Evolutionary conservation across 2,329 filamentous ascomycete species (phyloP).

Genomic region (Pseudopithomyces chartarum): DNA sequence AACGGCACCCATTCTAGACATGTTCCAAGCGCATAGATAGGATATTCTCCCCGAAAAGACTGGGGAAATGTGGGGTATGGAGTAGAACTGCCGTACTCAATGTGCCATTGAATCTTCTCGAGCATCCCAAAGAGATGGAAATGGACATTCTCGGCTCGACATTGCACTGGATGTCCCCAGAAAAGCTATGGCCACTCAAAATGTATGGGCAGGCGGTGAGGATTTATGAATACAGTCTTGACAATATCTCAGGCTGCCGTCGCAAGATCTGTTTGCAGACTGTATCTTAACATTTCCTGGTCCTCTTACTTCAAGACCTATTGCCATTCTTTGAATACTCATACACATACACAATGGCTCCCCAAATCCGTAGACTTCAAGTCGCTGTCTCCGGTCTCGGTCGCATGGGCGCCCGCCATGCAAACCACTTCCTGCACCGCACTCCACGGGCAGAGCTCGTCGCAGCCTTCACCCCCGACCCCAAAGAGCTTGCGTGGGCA

Average conservation of each 20-base stretch:
- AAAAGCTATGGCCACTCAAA: constrained; percentile 26
- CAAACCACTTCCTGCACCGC: constrained; percentile 53
- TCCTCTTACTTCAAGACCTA: not conserved
- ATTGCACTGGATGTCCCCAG: not conserved
- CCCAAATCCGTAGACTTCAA: constrained; percentile 47
- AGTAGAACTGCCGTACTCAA: not conserved
- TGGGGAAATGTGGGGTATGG: constrained; percentile 7
- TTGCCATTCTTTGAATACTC: not conserved
- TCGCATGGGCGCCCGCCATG: constrained; percentile 57
- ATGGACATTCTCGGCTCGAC: constrained; percentile 1
- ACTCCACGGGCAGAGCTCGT: constrained; percentile 54
- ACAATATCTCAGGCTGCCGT: constrained; percentile 2
- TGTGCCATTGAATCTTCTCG: not conserved
- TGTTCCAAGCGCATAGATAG: constrained; percentile 1
- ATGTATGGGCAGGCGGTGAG: constrained; percentile 3
- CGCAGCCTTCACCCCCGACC: constrained; percentile 53
- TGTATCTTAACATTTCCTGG: not conserved
- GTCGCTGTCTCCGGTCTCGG: constrained; percentile 54
- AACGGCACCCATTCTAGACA: not conserved
- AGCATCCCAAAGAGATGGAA: not conserved
- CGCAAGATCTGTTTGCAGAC: not conserved
- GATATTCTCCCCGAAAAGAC: constrained; percentile 7
- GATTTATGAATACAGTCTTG: not conserved
- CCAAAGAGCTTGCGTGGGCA: constrained; percentile 54
- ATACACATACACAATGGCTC: constrained; percentile 29